Conservation (phyloP, 2,329 filamentous ascomycete species). For the Arthroderma sp. region DNA sequence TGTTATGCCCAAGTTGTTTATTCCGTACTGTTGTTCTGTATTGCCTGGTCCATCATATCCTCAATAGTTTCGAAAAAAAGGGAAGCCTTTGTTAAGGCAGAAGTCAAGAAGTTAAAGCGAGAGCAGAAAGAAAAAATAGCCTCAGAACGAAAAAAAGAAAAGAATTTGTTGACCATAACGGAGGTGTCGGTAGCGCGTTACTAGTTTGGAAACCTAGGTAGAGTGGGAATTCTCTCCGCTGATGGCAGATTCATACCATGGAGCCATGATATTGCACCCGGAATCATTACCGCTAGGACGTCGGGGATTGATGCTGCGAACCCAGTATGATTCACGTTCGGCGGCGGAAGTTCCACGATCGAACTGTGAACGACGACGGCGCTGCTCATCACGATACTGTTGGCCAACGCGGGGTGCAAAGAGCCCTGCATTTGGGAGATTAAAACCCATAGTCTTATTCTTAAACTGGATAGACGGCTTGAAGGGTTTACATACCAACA, state of each 20-base stretch:
- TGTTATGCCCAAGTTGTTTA: too few relatives aligned
- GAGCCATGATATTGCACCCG: background rate
- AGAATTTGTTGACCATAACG: background rate
- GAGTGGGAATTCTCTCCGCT: background rate
- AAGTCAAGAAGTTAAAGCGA: background rate
- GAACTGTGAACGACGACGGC: conserved; percentile 62
- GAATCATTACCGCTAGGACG: conserved; percentile 1
- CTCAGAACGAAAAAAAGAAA: conserved; percentile 1
- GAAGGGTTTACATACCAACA: conserved; percentile 47
- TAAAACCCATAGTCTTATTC: conserved; percentile 5
- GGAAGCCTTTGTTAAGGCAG: background rate
- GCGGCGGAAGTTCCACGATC: conserved; percentile 68
- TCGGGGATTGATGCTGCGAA: conserved; percentile 6
- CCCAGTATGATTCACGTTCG: conserved; percentile 38
- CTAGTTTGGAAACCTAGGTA: background rate
- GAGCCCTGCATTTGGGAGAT: conserved; percentile 41
- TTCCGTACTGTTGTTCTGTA: too few relatives aligned
- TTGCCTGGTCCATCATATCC: too few relatives aligned
- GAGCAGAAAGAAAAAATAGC: conserved; percentile 2
- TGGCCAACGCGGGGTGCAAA: conserved; percentile 69
- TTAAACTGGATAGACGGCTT: background rate
- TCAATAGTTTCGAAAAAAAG: background rate
- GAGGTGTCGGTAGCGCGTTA: too few relatives aligned
- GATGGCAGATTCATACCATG: conserved; percentile 4
- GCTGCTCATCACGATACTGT: conserved; percentile 60